Evolutionary conservation across 2,329 filamentous ascomycete species (phyloP), one percentile per base, ranked within the genome.

Genomic region (Alternaria metachromatica): DNA sequence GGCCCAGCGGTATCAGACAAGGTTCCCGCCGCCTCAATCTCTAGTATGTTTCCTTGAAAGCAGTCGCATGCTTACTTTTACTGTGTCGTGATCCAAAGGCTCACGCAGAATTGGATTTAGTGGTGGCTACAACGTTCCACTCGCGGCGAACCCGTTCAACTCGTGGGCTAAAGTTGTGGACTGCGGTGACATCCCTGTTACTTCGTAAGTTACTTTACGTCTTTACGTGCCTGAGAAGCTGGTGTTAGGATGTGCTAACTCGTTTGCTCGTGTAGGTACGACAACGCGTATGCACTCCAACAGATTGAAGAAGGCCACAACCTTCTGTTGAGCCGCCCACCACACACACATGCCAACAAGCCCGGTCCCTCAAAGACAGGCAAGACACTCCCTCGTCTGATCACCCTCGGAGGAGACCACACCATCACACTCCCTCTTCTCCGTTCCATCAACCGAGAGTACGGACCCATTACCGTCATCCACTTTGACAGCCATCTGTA

Each of bases 231-330:
- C 21, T 30, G 9, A 23, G 25, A 12, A 23, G 4, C 5, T 15
- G 2, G 30, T 13, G 6, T 21, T 4, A 3, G 7, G 23, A 18
- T 12, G 13, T 43, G n/a, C 30, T 58, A 13, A 58, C 21, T 3
- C 25, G 15, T 44, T 60, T 26, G 51, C 11, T 9, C 21, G 33
- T 2, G 37, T 9, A 93, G 90, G 33, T 94, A 94, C 71, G 93
- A 96, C 80, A 96, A 96, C 76, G 86, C 87, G 3, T 96, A 88
- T 80, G 93, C 93, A 8, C 88, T 96, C 23, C 86, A 90, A 65
- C 93, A 96, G 77, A 96, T 96, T 56, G 93, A 96, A 77, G 88
- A 95, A 80, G 93, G 93, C 9, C 93, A 96, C 81, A 90, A 92
- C 79, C 87, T 85, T 65, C 87, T 96, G 64, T 83, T 96, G 9